A percentile compares a stretch with the other conserved stretches of the same genome.
These are phyloP conservation scores for Actinidia polygama DNA, from an alignment of 179 eudicot genomes.

Conservation along the genomic window DNA sequence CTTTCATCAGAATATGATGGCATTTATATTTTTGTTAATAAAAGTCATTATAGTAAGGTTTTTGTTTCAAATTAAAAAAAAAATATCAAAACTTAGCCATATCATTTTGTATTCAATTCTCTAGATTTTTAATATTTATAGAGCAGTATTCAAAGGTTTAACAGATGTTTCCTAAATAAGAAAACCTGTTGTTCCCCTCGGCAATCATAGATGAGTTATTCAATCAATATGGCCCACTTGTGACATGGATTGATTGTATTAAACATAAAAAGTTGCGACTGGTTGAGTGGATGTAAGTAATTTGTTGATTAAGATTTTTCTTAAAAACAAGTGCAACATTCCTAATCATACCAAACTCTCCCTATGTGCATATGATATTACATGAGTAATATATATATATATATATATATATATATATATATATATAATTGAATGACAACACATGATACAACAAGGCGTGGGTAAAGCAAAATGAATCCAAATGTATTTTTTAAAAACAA, in stretches of 20 bases:
- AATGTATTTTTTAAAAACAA: not conserved
- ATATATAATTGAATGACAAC: slow-evolving; percentile 1
- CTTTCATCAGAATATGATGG: no score
- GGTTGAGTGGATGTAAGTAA: slow-evolving; percentile 6
- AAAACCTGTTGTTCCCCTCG: not conserved
- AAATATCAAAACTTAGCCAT: not conserved
- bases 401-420: not conserved
- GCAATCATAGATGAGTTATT: not conserved
- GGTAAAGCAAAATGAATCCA: not conserved
- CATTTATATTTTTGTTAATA: no score
- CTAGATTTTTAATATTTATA: not conserved
- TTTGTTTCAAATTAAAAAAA: no score
- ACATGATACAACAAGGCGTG: not conserved
- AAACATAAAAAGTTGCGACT: not conserved
- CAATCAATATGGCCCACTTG: slow-evolving; percentile 3
- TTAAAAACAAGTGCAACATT: not conserved
- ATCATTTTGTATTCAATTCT: not conserved
- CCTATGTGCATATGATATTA: no score
- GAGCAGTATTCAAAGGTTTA: not conserved
- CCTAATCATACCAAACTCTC: not conserved
- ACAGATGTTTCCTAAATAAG: not conserved
- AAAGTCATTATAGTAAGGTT: no score
- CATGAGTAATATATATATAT: not conserved
- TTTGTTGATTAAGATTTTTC: not conserved
- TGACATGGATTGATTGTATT: slow-evolving; percentile 15